Conservation (phyloP, 345 rosid species). For the Sapria himalayana region DNA sequence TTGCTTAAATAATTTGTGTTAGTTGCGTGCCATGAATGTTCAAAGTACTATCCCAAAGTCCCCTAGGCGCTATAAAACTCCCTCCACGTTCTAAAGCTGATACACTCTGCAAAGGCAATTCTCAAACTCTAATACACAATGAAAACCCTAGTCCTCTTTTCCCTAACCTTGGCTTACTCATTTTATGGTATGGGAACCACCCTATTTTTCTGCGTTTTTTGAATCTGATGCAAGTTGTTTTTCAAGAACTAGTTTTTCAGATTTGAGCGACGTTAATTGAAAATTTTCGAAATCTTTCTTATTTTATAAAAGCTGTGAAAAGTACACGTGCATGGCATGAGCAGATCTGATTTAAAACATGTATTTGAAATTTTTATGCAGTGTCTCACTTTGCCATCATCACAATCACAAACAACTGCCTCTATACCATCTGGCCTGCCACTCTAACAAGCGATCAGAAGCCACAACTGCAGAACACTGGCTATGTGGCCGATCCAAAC, state of each 20-base stretch:
- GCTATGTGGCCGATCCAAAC: constrained; percentile 9
- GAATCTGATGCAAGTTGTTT: neutral
- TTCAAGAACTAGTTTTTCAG: neutral
- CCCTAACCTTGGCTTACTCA: neutral
- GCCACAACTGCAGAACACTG: constrained; percentile 12
- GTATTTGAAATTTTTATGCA: neutral
- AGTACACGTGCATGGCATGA: neutral
- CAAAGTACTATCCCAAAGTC: no score
- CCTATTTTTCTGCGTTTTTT: neutral
- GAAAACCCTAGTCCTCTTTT: neutral
- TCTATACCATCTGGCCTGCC: constrained; percentile 18
- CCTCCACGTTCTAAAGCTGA: no score
- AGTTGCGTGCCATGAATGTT: no score
- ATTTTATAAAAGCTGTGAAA: no score
- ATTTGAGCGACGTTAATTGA: no score
- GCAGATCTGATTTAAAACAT: neutral
- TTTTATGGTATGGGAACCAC: neutral
- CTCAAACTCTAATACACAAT: neutral
- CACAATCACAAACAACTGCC: constrained; percentile 16
- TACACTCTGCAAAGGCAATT: no score
- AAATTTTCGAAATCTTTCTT: no score
- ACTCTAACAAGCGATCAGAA: constrained; percentile 7
- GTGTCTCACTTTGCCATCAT: constrained; percentile 7
- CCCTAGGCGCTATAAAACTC: no score
- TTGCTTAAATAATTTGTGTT: no score